Percentiles rank a stretch among this genome's conserved stretches.
Conservation (phyloP, 2,329 filamentous ascomycete genomes). For the Penicillium sp. region DNA sequence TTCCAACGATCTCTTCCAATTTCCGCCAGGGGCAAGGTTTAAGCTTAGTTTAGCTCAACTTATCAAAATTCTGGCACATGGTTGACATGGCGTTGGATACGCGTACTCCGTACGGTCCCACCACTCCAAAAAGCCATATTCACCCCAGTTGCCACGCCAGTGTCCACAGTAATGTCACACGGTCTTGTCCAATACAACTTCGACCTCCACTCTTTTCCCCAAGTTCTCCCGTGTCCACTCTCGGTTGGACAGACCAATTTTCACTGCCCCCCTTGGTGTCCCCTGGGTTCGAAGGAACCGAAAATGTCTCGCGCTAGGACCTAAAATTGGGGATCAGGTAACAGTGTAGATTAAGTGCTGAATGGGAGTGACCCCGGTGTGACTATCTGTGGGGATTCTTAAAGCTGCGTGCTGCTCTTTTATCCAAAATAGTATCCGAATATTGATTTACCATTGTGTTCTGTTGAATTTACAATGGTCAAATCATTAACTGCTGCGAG, state of each 20-base stretch:
- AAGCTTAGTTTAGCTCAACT: conserved; percentile 24
- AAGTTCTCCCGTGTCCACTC: conserved; percentile 11
- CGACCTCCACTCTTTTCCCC: conserved; percentile 5
- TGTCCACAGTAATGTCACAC: conserved; percentile 1
- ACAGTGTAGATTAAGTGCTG: conserved; percentile 5
- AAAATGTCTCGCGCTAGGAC: conserved; percentile 7
- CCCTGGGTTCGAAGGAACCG: conserved; percentile 7
- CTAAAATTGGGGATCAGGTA: conserved; percentile 7
- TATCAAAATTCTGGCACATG: conserved; percentile 8
- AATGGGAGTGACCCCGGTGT: background rate
- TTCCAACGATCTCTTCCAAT: conserved; percentile 12
- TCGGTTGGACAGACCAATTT: conserved; percentile 10
- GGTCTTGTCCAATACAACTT: background rate
- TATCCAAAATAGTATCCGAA: background rate
- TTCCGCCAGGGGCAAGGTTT: conserved; percentile 19
- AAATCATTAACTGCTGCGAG: background rate
- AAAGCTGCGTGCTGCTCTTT: background rate
- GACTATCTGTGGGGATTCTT: background rate
- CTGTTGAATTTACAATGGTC: conserved; percentile 1
- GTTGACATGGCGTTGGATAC: conserved; percentile 2
- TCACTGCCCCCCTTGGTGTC: conserved; percentile 19
- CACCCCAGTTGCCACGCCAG: conserved; percentile 6
- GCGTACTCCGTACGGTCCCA: conserved; percentile 3
- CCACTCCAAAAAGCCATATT: conserved; percentile 5
- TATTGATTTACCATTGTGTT: background rate